Evolutionary conservation across 1,139 yeast genomes (phyloP), one percentile per base, ranked within the genome.

Genomic region (Hyphopichia buzzinii): DNA sequence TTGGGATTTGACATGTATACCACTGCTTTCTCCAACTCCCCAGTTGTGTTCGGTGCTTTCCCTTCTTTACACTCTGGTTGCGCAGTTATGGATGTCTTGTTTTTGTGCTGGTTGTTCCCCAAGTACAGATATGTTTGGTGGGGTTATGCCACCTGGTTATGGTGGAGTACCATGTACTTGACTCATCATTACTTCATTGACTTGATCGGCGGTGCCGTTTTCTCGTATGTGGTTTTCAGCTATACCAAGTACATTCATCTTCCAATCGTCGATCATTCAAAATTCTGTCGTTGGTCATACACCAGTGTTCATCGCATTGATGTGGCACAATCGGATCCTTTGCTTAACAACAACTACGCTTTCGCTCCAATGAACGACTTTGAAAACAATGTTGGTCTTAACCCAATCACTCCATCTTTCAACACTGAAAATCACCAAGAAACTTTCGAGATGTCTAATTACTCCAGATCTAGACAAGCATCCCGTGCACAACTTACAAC

Each of bases 81-180:
- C 57, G 89, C 97, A 4, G 84, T 89, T 3, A 86, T 90, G 88
- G 96, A 89, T 57, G 96, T 92, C 4, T 67, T 89, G 44, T 90
- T 90, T 58, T 69, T 90, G 50, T 71, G 83, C 29, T 88, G 88
- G 70, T 66, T 88, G 41, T 89, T 90, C 58, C 97, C 97, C 17
- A 72, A 64, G 37, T 70, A 67, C 40, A 72, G 77, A 10, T 75
- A 81, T 4, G 50, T 82, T 11, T 86, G 90, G 71, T 73, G 84
- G 57, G 64, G 69, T 21, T 90, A 90, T 58, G 95, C 88, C 16
- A 66, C 81, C 46, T 88, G 96, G 95, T 75, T 90, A 50, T 90
- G 97, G 97, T 90, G 97, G 97, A 77, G 94, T 34, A 90, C 97
- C 14, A 90, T 90, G 97, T 90, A 90, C 62, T 74, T 90, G 53